phyloP scores from a whole-genome alignment of 2,329 filamentous ascomycete species.

The Elsinoe perseae region DNA sequence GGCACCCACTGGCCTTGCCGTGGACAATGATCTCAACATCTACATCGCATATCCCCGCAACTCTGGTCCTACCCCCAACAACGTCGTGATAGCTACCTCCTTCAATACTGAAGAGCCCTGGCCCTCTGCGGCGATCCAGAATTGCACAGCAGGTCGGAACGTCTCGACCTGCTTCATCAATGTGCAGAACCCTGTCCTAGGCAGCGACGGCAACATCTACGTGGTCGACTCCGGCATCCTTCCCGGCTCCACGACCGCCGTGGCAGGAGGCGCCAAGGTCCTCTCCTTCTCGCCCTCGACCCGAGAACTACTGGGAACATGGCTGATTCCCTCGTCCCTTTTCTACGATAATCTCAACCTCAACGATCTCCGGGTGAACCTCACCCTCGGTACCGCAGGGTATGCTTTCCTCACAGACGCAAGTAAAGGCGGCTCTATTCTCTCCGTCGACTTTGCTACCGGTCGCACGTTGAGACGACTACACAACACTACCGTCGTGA shows the following conservation, averaged over 20 bases:
- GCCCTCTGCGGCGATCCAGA: constrained; percentile 36
- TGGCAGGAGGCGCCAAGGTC: constrained; percentile 35
- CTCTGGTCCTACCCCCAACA: constrained; percentile 30
- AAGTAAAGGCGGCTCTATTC: constrained; percentile 31
- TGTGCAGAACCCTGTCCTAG: constrained; percentile 39
- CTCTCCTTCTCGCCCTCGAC: constrained; percentile 35
- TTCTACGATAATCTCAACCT: constrained; percentile 32
- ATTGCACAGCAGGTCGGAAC: constrained; percentile 33
- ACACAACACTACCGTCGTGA: constrained; percentile 33
- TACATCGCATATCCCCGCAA: constrained; percentile 40
- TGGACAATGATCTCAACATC: constrained; percentile 32
- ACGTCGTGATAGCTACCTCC: constrained; percentile 33
- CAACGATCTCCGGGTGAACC: constrained; percentile 40
- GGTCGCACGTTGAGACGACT: constrained; percentile 32
- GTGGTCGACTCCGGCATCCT: constrained; percentile 37
- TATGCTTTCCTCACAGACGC: constrained; percentile 39
- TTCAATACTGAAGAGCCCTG: constrained; percentile 35
- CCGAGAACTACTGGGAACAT: constrained; percentile 31
- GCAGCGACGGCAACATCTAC: constrained; percentile 34
- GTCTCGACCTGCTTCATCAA: constrained; percentile 39
- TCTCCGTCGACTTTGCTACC: constrained; percentile 35
- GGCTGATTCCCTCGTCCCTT: constrained; percentile 32
- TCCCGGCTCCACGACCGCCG: constrained; percentile 26
- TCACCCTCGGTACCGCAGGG: constrained; percentile 34
- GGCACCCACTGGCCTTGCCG: constrained; percentile 35